Conservation (phyloP, 768 basidiomycete species). For the Crepidotus variabilis region DNA sequence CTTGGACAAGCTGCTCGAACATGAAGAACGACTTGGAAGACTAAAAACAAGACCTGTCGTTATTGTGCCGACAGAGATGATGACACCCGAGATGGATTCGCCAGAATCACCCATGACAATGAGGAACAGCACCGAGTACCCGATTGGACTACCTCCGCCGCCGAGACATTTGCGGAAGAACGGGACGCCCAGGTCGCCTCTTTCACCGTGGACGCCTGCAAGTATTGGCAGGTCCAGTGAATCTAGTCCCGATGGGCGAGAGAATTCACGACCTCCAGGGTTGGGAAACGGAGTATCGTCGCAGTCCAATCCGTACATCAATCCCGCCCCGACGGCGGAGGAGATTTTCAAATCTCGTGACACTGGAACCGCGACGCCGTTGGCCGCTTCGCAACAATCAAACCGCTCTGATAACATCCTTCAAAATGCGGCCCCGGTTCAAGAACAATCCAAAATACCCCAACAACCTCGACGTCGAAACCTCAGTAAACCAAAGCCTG, state of each 20-base stretch:
- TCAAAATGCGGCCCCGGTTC: conserved; percentile 1
- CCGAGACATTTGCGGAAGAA: conserved; percentile 19
- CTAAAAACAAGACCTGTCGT: not conserved
- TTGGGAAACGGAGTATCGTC: conserved; percentile 9
- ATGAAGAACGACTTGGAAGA: conserved; percentile 47
- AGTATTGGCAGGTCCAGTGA: no score
- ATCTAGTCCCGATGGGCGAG: not conserved
- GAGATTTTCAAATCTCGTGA: conserved; percentile 18
- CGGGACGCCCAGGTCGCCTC: not conserved
- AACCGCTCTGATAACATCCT: not conserved
- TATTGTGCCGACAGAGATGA: not conserved
- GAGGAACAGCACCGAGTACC: conserved; percentile 4
- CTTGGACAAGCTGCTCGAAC: conserved; percentile 55
- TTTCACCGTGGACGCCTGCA: no score
- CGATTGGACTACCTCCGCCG: conserved; percentile 59
- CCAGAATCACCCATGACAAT: not conserved
- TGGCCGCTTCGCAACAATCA: conserved; percentile 8
- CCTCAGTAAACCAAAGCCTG: not conserved
- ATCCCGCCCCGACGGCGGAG: conserved; percentile 35
- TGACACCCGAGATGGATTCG: not conserved
- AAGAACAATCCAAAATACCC: not conserved
- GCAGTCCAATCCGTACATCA: conserved; percentile 41
- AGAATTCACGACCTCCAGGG: not conserved
- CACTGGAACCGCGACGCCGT: not conserved
- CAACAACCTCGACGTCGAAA: not conserved